phyloP scores from a whole-genome alignment of 768 basidiomycete genomes.

The Xerocomellus amylosporus region DNA sequence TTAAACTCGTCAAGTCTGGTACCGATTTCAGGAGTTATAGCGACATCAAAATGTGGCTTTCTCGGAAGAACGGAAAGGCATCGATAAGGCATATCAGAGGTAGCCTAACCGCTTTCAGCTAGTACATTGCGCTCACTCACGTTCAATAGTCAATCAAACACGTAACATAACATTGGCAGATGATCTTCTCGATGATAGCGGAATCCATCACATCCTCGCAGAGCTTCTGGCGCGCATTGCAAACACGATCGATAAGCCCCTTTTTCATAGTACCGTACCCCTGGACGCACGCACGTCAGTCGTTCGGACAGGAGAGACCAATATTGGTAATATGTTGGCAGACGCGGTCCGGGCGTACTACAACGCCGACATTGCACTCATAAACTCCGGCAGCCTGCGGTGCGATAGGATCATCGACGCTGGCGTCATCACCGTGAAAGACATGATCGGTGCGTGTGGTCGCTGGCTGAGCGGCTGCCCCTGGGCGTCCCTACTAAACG shows the following conservation, averaged over 20 bases:
- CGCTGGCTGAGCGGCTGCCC: neutral
- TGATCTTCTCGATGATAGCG: conserved; percentile 5
- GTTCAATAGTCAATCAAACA: conserved; percentile 1
- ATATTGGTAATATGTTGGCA: conserved; percentile 6
- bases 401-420: conserved; percentile 8
- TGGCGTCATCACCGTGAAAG: conserved; percentile 2
- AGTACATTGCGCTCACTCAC: neutral
- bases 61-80: neutral
- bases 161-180: conserved; percentile 3
- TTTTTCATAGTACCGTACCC: conserved; percentile 2
- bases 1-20: conserved; percentile 7
- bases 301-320: conserved; percentile 1
- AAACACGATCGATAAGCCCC: neutral
- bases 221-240: neutral
- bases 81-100: neutral
- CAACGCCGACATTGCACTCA: conserved; percentile 14
- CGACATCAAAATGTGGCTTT: conserved; percentile 4
- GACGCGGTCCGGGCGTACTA: conserved; percentile 21
- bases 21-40: conserved; percentile 3
- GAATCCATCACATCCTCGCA: neutral
- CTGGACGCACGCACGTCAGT: conserved; percentile 3
- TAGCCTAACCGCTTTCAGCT: neutral
- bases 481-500: neutral
- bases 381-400: conserved; percentile 3
- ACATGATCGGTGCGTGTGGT: conserved; percentile 13